Evolutionary conservation across 768 basidiomycete genomes (phyloP).

Genomic region (Termitomyces sp.): DNA sequence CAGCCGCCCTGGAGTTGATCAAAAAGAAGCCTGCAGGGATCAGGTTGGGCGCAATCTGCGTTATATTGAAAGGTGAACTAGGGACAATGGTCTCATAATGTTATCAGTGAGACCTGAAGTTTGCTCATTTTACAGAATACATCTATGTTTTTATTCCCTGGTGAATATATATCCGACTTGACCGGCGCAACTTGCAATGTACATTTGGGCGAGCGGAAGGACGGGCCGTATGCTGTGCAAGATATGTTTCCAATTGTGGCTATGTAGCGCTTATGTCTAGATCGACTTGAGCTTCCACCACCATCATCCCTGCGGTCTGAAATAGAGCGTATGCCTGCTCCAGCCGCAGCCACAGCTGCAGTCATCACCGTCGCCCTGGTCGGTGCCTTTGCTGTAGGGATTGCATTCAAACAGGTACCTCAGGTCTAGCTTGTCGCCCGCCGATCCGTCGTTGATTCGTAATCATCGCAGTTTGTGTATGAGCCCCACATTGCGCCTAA

Average conservation of each 20-base stretch:
- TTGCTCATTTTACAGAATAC: too few relatives aligned
- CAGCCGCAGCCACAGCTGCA: constrained; percentile 15
- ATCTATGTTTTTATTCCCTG: too few relatives aligned
- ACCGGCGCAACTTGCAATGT: too few relatives aligned
- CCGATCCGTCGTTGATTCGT: not conserved
- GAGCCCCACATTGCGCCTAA: constrained; percentile 64
- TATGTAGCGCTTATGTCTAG: not conserved
- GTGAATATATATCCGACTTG: too few relatives aligned
- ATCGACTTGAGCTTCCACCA: constrained; percentile 7
- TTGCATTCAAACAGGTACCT: constrained; percentile 14
- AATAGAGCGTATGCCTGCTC: constrained; percentile 12
- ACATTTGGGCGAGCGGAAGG: too few relatives aligned
- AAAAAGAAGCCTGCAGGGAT: not conserved
- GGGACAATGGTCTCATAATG: not conserved
- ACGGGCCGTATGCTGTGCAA: constrained; percentile 4
- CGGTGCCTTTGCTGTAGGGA: constrained; percentile 11
- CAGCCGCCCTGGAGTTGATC: too few relatives aligned
- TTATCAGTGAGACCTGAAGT: not conserved
- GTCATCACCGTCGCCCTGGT: constrained; percentile 13
- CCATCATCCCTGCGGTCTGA: constrained; percentile 1
- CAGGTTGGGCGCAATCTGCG: too few relatives aligned
- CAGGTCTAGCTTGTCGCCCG: not conserved
- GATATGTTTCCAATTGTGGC: constrained; percentile 1
- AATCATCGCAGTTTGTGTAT: constrained; percentile 49
- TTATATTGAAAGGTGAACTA: too few relatives aligned